Evolutionary conservation across 1,284 basidiomycete species (phyloP), one percentile per base, ranked within the genome.

Genomic region (Cryptococcus sp.): DNA sequence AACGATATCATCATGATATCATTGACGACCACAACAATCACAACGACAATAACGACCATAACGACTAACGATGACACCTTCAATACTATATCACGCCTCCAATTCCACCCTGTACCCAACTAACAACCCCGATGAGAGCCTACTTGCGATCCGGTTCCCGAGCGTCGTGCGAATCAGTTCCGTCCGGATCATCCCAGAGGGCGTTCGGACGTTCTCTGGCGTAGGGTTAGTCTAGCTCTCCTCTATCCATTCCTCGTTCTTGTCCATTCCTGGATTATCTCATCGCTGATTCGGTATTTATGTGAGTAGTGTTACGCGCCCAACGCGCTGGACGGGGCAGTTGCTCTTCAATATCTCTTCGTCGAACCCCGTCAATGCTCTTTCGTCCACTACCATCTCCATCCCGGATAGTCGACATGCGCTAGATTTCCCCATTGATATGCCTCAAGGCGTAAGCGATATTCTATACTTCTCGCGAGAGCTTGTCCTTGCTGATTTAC

Each of bases 381-480:
- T 69, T 10, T 48, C 47, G 11, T 46, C 50, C 8, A 62, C 60
- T 19, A 50, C 20, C 19, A 59, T 69, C 13, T 15, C 45, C 0
- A 51, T 59, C 16, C n/a, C 56, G 22, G 47, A 47, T 7, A 52
- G 47, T 8, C 25, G 50, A n/a, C 55, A 62, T 51, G 50, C 63
- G 5, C 40, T 65, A 53, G 62, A 69, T 15, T 69, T 53, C 59
- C 56, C 53, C 1, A 61, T 68, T 16, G 60, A 56, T 19, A 69
- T 69, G 68, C 68, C 68, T 46, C 53, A 54, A 2, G 66, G 66
- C 13, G 68, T 69, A 50, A 57, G 66, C 60, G 25, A 13, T 38
- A 6, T 19, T 31, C 5, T 27, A 22, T 40, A 42, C 19, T 22
- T 1, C 17, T 3, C 16, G 15, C 44, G 16, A 20, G 11, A 44